phyloP scores from a whole-genome alignment of 2,329 filamentous ascomycete species.

The Rutstroemia sp. region DNA sequence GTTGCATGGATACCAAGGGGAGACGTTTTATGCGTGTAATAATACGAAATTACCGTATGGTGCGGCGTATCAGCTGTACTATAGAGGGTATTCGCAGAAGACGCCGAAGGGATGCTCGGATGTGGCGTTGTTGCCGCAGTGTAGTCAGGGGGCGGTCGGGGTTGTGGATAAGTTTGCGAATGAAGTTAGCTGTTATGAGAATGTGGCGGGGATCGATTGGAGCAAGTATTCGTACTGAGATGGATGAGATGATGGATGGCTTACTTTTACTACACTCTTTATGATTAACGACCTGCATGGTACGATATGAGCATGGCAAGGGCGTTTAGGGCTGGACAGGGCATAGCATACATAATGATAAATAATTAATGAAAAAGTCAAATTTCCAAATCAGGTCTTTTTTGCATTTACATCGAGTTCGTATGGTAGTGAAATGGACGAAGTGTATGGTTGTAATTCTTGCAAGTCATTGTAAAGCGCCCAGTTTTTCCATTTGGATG shows the following conservation, averaged over 20 bases:
- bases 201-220: slow-evolving; percentile 36
- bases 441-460: too few relatives aligned
- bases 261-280: not conserved
- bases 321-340: too few relatives aligned
- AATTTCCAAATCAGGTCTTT: too few relatives aligned
- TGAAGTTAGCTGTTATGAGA: slow-evolving; percentile 34
- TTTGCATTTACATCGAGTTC: too few relatives aligned
- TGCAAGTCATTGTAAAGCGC: too few relatives aligned
- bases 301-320: too few relatives aligned
- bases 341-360: too few relatives aligned
- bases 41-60: slow-evolving; percentile 36
- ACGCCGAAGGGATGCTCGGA: slow-evolving; percentile 36
- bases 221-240: slow-evolving; percentile 20
- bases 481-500: too few relatives aligned
- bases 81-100: slow-evolving; percentile 32
- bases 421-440: too few relatives aligned
- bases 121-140: slow-evolving; percentile 38
- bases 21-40: slow-evolving; percentile 38
- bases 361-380: too few relatives aligned
- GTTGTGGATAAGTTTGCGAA: slow-evolving; percentile 36
- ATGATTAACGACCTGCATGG: not conserved
- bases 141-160: slow-evolving; percentile 30
- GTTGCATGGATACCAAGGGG: slow-evolving; percentile 21
- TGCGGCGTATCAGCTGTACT: slow-evolving; percentile 29
- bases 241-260: not conserved